phyloP scores from a whole-genome alignment of 495 filamentous ascomycete species.

The Amniculicola lignicola region DNA sequence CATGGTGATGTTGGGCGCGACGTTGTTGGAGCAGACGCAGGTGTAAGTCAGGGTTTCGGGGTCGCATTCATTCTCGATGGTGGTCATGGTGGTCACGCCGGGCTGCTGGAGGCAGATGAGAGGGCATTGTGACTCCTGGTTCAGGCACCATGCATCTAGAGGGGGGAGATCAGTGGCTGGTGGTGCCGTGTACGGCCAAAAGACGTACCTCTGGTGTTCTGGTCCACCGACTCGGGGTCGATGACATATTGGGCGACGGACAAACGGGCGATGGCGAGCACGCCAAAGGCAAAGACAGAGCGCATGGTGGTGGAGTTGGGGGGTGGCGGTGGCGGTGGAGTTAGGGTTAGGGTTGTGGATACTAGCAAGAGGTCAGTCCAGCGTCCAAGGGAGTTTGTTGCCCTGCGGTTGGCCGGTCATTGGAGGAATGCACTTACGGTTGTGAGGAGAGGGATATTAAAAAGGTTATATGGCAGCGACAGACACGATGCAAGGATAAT shows the following conservation, averaged over 20 bases:
- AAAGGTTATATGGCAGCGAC: conserved; percentile 1
- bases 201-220: conserved; percentile 46
- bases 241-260: conserved; percentile 52
- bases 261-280: conserved; percentile 37
- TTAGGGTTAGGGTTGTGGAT: neutral
- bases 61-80: conserved; percentile 64
- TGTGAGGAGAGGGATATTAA: neutral
- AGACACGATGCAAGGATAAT: neutral
- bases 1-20: conserved; percentile 70
- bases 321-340: too few species aligned
- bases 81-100: conserved; percentile 47
- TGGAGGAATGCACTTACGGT: conserved; percentile 22
- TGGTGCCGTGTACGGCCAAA: conserved; percentile 19
- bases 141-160: conserved; percentile 65
- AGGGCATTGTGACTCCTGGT: conserved; percentile 66
- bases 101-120: conserved; percentile 72
- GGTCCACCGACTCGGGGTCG: conserved; percentile 56
- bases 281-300: conserved; percentile 30
- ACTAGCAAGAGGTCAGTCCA: neutral
- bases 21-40: conserved; percentile 72
- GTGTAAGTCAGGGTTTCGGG: conserved; percentile 60
- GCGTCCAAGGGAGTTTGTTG: neutral
- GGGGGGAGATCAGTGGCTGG: too few species aligned
- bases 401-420: conserved; percentile 6
- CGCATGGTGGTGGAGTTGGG: conserved; percentile 28